A percentile compares a stretch with the other conserved stretches of the same genome.
phyloP scores from a whole-genome alignment of 129 eudicot species.

The Oenanthe sinensis region DNA sequence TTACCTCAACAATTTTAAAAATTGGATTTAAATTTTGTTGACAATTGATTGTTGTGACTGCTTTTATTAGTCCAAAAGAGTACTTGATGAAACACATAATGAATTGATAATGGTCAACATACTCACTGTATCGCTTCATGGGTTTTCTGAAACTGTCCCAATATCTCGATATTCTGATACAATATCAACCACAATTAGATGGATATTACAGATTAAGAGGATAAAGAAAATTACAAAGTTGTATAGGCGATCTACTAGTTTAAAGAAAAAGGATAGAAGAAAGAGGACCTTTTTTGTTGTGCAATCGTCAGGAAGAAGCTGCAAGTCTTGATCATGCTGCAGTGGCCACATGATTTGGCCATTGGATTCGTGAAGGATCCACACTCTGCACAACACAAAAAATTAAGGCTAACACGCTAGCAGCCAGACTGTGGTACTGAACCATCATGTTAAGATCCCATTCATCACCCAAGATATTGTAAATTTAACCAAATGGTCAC shows the following conservation, averaged over 20 bases:
- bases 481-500: not conserved
- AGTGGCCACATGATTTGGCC: constrained; percentile 18
- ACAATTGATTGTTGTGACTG: not conserved
- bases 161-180: constrained; percentile 31
- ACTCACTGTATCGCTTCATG: constrained; percentile 61
- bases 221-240: not conserved
- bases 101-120: not conserved
- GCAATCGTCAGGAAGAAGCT: constrained; percentile 37
- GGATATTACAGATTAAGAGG: not conserved
- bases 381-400: constrained; percentile 29
- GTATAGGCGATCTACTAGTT: not conserved
- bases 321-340: constrained; percentile 29
- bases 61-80: not conserved
- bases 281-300: constrained; percentile 35
- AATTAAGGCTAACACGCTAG: not conserved
- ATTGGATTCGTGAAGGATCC: constrained; percentile 35
- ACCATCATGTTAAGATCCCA: not conserved
- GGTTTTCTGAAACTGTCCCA: constrained; percentile 44
- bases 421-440: not conserved
- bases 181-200: constrained; percentile 13
- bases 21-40: not conserved
- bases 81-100: not conserved
- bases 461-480: not conserved
- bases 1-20: not conserved
- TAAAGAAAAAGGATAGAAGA: not conserved